Conservation (phyloP, 768 basidiomycete genomes). For the Leucosporidium creatinivorum region DNA sequence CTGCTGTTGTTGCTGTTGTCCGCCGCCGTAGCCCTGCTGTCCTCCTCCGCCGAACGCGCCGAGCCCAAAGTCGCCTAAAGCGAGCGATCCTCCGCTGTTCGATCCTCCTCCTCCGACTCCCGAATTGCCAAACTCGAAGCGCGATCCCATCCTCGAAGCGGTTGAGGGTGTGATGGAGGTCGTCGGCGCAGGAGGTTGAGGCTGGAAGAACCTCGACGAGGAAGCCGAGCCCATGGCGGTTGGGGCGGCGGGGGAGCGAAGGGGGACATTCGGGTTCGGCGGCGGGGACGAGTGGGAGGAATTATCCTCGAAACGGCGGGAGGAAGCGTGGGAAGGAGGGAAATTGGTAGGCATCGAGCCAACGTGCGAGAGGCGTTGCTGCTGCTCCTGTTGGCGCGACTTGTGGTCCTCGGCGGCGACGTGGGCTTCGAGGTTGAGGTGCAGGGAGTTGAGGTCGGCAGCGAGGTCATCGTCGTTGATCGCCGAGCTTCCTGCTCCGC, state of each 20-base stretch:
- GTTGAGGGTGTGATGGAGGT: slow-evolving; percentile 8
- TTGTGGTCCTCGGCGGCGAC: slow-evolving; percentile 12
- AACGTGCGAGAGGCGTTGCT: slow-evolving; percentile 16
- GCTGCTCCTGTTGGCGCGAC: slow-evolving; percentile 1
- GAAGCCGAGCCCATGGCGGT: slow-evolving; percentile 22
- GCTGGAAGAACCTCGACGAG: slow-evolving; percentile 27
- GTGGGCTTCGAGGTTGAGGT: slow-evolving; percentile 36
- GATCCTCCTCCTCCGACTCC: neutral
- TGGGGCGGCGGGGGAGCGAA: slow-evolving; percentile 19
- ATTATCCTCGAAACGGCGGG: slow-evolving; percentile 8
- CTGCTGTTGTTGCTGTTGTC: neutral
- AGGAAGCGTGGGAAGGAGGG: slow-evolving; percentile 7
- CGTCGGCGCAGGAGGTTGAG: slow-evolving; percentile 15
- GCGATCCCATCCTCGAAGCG: neutral
- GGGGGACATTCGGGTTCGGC: slow-evolving; percentile 5
- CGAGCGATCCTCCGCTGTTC: neutral
- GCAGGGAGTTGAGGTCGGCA: slow-evolving; percentile 36
- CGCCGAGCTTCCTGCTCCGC: slow-evolving; percentile 20
- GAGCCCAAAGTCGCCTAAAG: neutral
- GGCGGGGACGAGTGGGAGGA: slow-evolving; percentile 14
- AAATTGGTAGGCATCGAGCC: slow-evolving; percentile 29
- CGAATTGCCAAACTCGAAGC: slow-evolving; percentile 17
- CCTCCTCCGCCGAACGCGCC: neutral
- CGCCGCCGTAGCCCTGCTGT: neutral
- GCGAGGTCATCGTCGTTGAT: slow-evolving; percentile 38